Conservation (phyloP, 345 rosid species). For the Populus ilicifolia region DNA sequence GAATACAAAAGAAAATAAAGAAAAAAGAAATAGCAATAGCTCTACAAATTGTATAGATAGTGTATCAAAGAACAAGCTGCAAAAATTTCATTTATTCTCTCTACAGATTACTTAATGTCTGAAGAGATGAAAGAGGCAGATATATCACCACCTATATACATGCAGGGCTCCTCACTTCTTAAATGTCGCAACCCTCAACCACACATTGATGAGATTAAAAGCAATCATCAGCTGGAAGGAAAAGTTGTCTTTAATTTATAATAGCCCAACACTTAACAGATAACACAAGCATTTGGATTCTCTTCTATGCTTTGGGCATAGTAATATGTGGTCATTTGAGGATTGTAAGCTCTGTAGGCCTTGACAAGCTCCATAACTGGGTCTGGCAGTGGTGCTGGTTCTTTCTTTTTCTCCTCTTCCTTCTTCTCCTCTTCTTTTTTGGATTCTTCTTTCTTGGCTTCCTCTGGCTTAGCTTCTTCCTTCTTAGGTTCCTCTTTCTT, state of each 20-base stretch:
- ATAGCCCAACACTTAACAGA: conserved; percentile 30
- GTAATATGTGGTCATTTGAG: conserved; percentile 64
- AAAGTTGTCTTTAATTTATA: background rate
- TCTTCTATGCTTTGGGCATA: conserved; percentile 85
- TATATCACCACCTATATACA: conserved; percentile 24
- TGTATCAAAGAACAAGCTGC: background rate
- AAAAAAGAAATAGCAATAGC: background rate
- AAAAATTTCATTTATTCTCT: conserved; percentile 29
- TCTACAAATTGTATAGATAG: background rate
- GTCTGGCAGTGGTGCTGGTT: conserved; percentile 39
- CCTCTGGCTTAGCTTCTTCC: conserved; percentile 24
- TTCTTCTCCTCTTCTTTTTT: conserved; percentile 32
- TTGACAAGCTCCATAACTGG: conserved; percentile 68
- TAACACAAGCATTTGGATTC: conserved; percentile 90
- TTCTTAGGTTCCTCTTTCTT: conserved; percentile 38
- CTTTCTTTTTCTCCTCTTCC: conserved; percentile 19
- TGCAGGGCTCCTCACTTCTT: conserved; percentile 17
- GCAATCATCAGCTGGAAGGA: conserved; percentile 19
- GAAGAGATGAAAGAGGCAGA: conserved; percentile 14
- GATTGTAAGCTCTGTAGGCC: conserved; percentile 81
- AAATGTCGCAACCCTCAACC: conserved; percentile 16
- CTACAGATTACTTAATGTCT: conserved; percentile 12
- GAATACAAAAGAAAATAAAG: background rate
- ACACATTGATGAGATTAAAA: conserved; percentile 28
- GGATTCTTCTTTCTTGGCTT: conserved; percentile 20